These are phyloP conservation scores for Lentinula raphanica DNA, from an alignment of 768 basidiomycete genomes.

Conservation along the genomic window DNA sequence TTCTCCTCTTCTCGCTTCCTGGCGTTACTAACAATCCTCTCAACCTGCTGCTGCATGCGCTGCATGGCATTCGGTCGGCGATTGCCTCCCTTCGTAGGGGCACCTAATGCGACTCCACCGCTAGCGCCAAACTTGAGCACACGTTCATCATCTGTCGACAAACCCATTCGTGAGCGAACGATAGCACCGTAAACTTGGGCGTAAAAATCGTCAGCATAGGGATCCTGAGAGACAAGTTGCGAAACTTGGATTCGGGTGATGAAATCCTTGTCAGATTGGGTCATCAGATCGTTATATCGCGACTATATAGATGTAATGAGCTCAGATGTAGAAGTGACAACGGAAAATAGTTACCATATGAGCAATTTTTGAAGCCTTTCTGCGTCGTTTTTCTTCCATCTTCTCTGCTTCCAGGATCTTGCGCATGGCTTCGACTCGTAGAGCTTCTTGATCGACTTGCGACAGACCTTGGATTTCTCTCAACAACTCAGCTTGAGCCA, in stretches of 20 bases:
- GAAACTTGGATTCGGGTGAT: constrained; percentile 99
- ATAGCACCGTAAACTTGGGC: constrained; percentile 93
- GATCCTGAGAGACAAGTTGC: constrained; percentile 94
- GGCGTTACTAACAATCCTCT: constrained; percentile 90
- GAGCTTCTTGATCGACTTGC: constrained; percentile 61
- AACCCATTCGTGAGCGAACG: constrained; percentile 70
- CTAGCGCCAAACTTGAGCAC: constrained; percentile 82
- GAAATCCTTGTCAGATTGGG: constrained; percentile 98
- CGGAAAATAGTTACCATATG: constrained; percentile 59
- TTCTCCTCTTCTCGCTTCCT: constrained; percentile 84
- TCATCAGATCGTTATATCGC: constrained; percentile 93
- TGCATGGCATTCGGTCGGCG: constrained; percentile 85
- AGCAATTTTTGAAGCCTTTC: constrained; percentile 80
- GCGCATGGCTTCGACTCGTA: constrained; percentile 75
- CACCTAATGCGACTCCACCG: constrained; percentile 81
- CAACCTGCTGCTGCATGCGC: constrained; percentile 92
- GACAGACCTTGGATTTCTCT: constrained; percentile 57
- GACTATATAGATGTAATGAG: constrained; percentile 42
- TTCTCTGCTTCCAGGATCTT: constrained; percentile 89
- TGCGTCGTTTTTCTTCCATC: constrained; percentile 79
- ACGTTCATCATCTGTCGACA: constrained; percentile 67
- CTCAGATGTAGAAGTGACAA: background rate
- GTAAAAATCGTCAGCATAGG: constrained; percentile 97
- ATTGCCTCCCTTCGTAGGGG: constrained; percentile 60
- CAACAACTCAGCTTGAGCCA: constrained; percentile 66